Evolutionary conservation across 352 stramenopile species (phyloP).

Genomic region (Globisporangium spiculum): DNA sequence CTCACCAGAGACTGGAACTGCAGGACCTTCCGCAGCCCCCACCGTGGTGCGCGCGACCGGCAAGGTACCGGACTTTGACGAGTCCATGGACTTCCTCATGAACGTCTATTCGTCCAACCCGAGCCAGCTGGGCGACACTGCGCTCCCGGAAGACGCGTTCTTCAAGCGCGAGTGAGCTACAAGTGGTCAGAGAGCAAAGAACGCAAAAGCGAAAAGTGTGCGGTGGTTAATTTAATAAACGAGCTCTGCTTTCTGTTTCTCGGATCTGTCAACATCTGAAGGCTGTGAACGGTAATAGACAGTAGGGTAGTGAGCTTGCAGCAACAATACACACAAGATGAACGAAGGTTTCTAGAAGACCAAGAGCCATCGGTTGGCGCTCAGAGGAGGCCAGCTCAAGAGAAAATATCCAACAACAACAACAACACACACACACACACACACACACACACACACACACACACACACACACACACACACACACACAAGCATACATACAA

Average conservation of each 20-base stretch:
- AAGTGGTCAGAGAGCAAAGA: not conserved
- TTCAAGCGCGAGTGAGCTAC: conserved; percentile 13
- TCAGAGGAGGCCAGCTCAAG: too few relatives aligned
- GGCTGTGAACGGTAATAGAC: too few relatives aligned
- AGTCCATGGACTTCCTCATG: conserved; percentile 86
- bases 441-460: too few relatives aligned
- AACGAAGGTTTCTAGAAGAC: too few relatives aligned
- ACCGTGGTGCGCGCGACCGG: conserved; percentile 18
- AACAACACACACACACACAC: too few relatives aligned
- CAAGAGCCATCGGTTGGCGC: too few relatives aligned
- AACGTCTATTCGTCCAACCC: conserved; percentile 58
- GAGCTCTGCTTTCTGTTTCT: not conserved
- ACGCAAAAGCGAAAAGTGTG: not conserved
- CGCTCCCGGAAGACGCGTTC: conserved; percentile 7
- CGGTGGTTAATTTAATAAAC: not conserved
- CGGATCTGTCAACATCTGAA: too few relatives aligned
- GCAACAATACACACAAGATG: too few relatives aligned
- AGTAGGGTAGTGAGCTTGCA: too few relatives aligned
- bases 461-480: too few relatives aligned
- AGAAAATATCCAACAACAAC: too few relatives aligned
- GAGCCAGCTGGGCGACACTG: conserved; percentile 28
- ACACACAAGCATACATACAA: too few relatives aligned
- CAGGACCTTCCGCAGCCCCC: not conserved
- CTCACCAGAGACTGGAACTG: not conserved
- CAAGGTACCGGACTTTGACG: conserved; percentile 54